phyloP scores from a whole-genome alignment of 2,329 filamentous ascomycete genomes.

The Biscogniauxia mediterranea region DNA sequence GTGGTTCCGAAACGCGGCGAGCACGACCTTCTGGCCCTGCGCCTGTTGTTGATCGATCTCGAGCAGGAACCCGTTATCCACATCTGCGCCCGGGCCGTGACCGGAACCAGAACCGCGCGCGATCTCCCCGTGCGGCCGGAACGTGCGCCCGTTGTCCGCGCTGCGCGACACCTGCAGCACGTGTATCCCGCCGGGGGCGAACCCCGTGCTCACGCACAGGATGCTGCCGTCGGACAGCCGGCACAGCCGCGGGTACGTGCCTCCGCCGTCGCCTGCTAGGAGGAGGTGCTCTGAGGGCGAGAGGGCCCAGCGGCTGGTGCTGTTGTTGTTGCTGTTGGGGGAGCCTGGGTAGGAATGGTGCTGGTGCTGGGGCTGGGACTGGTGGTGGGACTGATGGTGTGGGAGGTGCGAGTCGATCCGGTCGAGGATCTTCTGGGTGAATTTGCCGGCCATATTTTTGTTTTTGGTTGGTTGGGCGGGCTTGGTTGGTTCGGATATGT shows the following conservation, averaged over 20 bases:
- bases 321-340: no score
- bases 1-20: constrained; percentile 50
- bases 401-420: constrained; percentile 13
- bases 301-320: constrained; percentile 7
- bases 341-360: no score
- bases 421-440: constrained; percentile 20
- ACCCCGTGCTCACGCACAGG: constrained; percentile 44
- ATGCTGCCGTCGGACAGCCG: constrained; percentile 44
- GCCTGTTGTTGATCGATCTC: no score
- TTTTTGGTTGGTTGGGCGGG: no score
- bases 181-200: constrained; percentile 36
- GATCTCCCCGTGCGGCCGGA: constrained; percentile 42
- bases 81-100: constrained; percentile 42
- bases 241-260: constrained; percentile 48
- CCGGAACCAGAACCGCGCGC: no score
- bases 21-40: constrained; percentile 16
- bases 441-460: constrained; percentile 13
- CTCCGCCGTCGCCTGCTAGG: constrained; percentile 32
- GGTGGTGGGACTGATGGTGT: background rate
- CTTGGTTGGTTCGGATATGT: no score
- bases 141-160: constrained; percentile 41
- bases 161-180: constrained; percentile 43
- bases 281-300: constrained; percentile 44
- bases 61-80: constrained; percentile 47
- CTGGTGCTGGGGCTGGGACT: background rate